Conservation (phyloP, 177 flowering plant species). For the Vitis hybrid region DNA sequence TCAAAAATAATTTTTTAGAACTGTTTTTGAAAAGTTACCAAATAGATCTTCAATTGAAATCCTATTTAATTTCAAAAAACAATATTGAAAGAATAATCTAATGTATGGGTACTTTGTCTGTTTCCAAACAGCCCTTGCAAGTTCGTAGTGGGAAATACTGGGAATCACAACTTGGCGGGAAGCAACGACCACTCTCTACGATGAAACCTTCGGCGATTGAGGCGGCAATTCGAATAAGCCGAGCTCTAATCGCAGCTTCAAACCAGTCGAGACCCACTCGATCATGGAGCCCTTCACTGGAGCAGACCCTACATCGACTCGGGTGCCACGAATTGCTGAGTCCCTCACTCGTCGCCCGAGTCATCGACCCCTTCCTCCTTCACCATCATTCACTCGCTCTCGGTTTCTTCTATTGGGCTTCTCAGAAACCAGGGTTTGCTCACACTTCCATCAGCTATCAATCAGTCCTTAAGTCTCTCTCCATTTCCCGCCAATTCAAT, state of each 20-base stretch:
- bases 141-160: not conserved
- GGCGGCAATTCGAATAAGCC: constrained; percentile 49
- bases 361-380: constrained; percentile 73
- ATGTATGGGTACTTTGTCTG: no score
- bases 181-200: not conserved
- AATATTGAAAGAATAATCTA: no score
- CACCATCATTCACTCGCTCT: constrained; percentile 69
- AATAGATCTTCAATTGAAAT: no score
- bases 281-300: constrained; percentile 65
- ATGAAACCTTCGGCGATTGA: constrained; percentile 32
- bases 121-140: not conserved
- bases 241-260: constrained; percentile 50
- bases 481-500: constrained; percentile 54
- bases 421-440: constrained; percentile 69
- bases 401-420: constrained; percentile 89
- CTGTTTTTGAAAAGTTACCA: no score
- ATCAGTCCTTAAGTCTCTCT: constrained; percentile 68
- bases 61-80: no score
- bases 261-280: constrained; percentile 30
- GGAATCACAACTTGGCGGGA: not conserved
- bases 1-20: no score
- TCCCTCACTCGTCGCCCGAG: constrained; percentile 62
- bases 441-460: constrained; percentile 56
- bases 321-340: constrained; percentile 51
- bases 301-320: constrained; percentile 63